These are phyloP conservation scores for Aspergillus udagawae DNA, from an alignment of 2,329 filamentous ascomycete species.

Conservation along the genomic window DNA sequence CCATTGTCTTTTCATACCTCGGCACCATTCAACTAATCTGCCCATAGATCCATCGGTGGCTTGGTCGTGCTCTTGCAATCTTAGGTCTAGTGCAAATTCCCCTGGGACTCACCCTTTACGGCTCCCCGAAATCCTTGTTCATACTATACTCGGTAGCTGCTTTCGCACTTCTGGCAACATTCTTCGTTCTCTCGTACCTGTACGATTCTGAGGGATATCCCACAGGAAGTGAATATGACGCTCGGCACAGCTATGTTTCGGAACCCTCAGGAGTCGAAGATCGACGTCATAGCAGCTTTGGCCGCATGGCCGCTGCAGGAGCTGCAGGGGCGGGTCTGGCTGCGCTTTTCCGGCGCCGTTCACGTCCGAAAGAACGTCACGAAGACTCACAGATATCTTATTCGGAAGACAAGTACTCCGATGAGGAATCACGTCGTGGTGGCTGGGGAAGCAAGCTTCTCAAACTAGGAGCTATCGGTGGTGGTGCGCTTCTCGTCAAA, in stretches of 20 bases:
- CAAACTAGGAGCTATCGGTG: conserved; percentile 58
- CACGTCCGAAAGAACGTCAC: conserved; percentile 41
- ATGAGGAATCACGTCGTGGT: conserved; percentile 46
- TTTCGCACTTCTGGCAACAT: conserved; percentile 65
- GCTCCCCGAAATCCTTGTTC: conserved; percentile 80
- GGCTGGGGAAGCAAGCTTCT: conserved; percentile 61
- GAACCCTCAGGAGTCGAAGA: conserved; percentile 50
- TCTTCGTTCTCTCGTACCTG: conserved; percentile 75
- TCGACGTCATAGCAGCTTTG: conserved; percentile 41
- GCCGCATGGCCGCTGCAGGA: conserved; percentile 51
- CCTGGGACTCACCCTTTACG: conserved; percentile 85
- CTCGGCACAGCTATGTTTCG: conserved; percentile 55
- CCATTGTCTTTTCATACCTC: neutral
- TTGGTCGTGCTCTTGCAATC: conserved; percentile 71
- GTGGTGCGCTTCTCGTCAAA: conserved; percentile 60
- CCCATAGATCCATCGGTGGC: conserved; percentile 80
- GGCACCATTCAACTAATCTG: conserved; percentile 23
- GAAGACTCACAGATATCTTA: conserved; percentile 55
- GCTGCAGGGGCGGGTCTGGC: conserved; percentile 57
- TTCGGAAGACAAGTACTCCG: conserved; percentile 62
- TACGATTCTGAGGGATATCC: conserved; percentile 49
- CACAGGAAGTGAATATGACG: conserved; percentile 52
- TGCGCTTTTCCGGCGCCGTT: conserved; percentile 43
- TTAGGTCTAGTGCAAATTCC: conserved; percentile 84
- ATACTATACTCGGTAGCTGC: conserved; percentile 80